Evolutionary conservation across 2,329 filamentous ascomycete species (phyloP).

Genomic region (Colletotrichum orbiculare): DNA sequence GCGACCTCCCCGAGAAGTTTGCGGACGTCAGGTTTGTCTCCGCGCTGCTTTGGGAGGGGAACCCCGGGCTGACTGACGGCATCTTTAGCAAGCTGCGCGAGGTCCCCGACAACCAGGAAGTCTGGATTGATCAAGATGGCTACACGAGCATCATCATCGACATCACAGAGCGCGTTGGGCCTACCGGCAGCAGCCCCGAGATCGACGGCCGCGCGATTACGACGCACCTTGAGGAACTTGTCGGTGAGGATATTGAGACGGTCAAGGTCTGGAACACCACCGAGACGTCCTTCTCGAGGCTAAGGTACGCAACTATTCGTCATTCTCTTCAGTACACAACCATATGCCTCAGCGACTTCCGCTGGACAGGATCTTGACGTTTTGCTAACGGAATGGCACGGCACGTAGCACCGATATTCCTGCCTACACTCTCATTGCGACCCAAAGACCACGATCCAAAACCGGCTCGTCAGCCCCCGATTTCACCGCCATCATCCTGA

Average conservation of each 20-base stretch:
- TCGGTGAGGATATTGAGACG: slow-evolving; percentile 71
- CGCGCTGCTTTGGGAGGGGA: not conserved
- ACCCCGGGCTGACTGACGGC: not conserved
- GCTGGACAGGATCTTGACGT: too few relatives aligned
- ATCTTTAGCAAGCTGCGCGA: slow-evolving; percentile 74
- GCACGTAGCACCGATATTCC: slow-evolving; percentile 60
- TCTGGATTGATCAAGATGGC: slow-evolving; percentile 85
- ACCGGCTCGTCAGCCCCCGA: slow-evolving; percentile 57
- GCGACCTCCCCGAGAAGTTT: slow-evolving; percentile 75
- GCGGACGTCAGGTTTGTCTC: slow-evolving; percentile 75
- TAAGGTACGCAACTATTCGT: slow-evolving; percentile 57
- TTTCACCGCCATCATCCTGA: slow-evolving; percentile 81
- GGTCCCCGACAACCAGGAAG: slow-evolving; percentile 90
- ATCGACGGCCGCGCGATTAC: slow-evolving; percentile 77
- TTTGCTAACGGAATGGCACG: slow-evolving; percentile 29
- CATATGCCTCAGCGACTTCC: not conserved
- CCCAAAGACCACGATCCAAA: slow-evolving; percentile 59
- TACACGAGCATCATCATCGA: slow-evolving; percentile 92
- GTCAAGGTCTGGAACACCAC: slow-evolving; percentile 76
- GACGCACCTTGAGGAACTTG: slow-evolving; percentile 75
- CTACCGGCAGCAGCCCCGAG: slow-evolving; percentile 63
- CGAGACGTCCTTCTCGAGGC: slow-evolving; percentile 66
- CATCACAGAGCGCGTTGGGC: slow-evolving; percentile 82
- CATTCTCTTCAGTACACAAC: not conserved
- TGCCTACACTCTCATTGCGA: slow-evolving; percentile 77